Base-by-base conservation (phyloP, 2,329 filamentous ascomycete genomes). In the Tolypocladium tropicale region DNA sequence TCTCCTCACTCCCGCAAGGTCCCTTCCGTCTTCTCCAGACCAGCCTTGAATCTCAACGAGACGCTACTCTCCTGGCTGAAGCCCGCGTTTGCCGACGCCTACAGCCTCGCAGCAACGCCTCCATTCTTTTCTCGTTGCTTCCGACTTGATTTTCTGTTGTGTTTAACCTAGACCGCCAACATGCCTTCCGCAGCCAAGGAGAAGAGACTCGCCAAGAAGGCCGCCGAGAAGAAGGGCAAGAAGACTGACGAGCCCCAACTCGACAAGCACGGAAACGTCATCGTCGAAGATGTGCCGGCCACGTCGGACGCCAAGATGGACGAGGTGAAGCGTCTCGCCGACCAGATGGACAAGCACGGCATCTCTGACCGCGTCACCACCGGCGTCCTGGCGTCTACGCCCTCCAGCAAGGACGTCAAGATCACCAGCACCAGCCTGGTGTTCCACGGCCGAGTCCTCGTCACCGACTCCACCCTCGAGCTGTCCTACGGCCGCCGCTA, bases 311-410 rank as follows among this genome's bases (percentile, higher is more conserved):
- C 85, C 64, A 90, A 93, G 78, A 75, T 86, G 72, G 85, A 88
- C 63, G 87, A 88, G 70, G 86, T 96, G 62, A 88, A 91, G 78
- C 91, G 91, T 71, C 82, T 99, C 63, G 86, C 89, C 49, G 81
- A 92, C 55, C 95, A 99, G 78, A 88, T 96, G 82, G 94, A 99
- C 77, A 89, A 95, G 77, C 84, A 95, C 71, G 94, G 94, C 68
- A 81, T 99, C 62, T 97, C 94, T 16, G 94, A 99, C 76, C 89
- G 94, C 74, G 94, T 99, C 73, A 99, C 95, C 59, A 99, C 94
- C 59, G 94, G 94, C 83, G 94, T 99, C 56, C 80, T 99, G 60
- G 81, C 92, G 39, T 99, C 94, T 49, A 84, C 93, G 61, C 75
- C 82, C 61, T 80, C 89, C 64, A 95, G 89, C 78, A 88, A 90